Percentiles rank a stretch among this genome's conserved stretches.
These are phyloP conservation scores for Ceriops zippeliana DNA, from an alignment of 345 rosid genomes.

Conservation along the genomic window DNA sequence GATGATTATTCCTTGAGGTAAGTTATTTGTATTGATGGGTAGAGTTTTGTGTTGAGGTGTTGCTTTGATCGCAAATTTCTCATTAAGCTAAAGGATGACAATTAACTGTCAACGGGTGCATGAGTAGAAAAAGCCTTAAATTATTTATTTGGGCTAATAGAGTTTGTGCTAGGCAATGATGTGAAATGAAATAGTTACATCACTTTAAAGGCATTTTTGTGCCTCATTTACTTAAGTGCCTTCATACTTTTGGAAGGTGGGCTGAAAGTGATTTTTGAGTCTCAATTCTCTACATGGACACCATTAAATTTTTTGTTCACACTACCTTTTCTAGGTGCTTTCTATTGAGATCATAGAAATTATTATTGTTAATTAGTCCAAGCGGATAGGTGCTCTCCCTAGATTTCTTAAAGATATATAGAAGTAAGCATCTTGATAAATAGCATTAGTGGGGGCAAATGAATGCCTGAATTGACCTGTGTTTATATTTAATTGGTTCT, in stretches of 20 bases:
- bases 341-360: background rate
- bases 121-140: background rate
- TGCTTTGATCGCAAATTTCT: background rate
- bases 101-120: background rate
- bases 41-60: background rate
- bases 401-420: background rate
- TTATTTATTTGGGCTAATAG: background rate
- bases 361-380: background rate
- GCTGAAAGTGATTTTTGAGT: background rate
- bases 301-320: background rate
- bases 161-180: background rate
- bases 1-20: conserved; percentile 73
- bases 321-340: background rate
- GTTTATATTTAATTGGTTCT: background rate
- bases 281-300: background rate
- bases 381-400: too few species aligned
- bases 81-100: too few species aligned
- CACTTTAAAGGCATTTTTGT: too few species aligned
- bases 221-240: background rate
- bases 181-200: background rate
- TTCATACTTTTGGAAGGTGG: background rate
- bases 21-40: conserved; percentile 9
- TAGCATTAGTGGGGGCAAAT: background rate
- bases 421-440: background rate
- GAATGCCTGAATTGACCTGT: background rate